Evolutionary conservation across 768 basidiomycete species (phyloP).

Genomic region (Suillus bovinus): DNA sequence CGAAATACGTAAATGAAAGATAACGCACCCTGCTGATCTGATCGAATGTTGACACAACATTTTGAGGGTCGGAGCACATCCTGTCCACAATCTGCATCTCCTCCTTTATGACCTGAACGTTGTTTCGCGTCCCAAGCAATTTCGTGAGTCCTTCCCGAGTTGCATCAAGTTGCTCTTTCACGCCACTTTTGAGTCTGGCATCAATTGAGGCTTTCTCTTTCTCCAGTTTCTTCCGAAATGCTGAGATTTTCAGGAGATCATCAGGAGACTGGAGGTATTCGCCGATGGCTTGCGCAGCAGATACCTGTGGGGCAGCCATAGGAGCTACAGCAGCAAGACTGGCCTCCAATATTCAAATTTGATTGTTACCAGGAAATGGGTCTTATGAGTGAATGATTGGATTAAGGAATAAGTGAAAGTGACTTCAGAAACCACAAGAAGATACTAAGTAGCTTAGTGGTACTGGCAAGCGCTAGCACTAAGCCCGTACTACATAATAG

Average conservation of each 20-base stretch:
- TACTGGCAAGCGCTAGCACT: no score
- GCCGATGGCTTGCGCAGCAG: constrained; percentile 82
- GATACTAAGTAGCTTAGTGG: no score
- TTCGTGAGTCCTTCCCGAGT: constrained; percentile 87
- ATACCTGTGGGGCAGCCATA: constrained; percentile 48
- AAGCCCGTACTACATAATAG: no score
- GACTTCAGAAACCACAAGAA: constrained; percentile 1
- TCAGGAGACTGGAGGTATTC: constrained; percentile 93
- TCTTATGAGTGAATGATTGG: not conserved
- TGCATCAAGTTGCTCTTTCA: constrained; percentile 90
- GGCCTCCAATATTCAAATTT: not conserved
- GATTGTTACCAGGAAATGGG: not conserved
- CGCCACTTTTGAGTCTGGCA: constrained; percentile 84
- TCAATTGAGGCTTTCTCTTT: constrained; percentile 97
- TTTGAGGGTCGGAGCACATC: constrained; percentile 72
- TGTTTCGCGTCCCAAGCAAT: constrained; percentile 71
- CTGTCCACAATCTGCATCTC: constrained; percentile 82
- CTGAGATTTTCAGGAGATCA: constrained; percentile 84
- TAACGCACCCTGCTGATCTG: constrained; percentile 87
- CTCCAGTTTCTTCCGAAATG: constrained; percentile 91
- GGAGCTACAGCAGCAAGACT: not conserved
- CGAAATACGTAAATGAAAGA: not conserved
- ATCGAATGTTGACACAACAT: constrained; percentile 83
- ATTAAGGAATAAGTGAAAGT: not conserved
- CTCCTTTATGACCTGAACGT: constrained; percentile 82